These are phyloP conservation scores for Aquilaria malaccensis DNA, from an alignment of 345 rosid genomes.

Conservation along the genomic window DNA sequence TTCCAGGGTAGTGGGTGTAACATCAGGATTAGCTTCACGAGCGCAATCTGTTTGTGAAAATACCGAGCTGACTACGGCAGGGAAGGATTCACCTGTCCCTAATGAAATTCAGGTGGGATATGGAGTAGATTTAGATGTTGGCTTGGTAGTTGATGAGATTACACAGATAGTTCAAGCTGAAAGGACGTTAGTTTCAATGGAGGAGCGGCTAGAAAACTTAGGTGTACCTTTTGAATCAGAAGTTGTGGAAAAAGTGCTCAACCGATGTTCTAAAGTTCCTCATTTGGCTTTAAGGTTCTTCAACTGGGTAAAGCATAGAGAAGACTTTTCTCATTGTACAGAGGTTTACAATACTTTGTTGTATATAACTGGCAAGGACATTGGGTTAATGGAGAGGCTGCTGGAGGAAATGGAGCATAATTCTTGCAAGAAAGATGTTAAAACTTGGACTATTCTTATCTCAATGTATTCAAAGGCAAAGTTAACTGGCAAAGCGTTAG, in stretches of 20 bases:
- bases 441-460: slow-evolving; percentile 69
- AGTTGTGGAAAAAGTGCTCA: slow-evolving; percentile 66
- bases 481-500: slow-evolving; percentile 53
- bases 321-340: slow-evolving; percentile 41
- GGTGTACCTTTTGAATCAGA: slow-evolving; percentile 39
- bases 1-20: background rate
- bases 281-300: slow-evolving; percentile 66
- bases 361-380: slow-evolving; percentile 50
- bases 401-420: slow-evolving; percentile 60
- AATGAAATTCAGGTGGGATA: slow-evolving; percentile 14
- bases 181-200: slow-evolving; percentile 40
- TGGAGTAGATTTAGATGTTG: slow-evolving; percentile 28
- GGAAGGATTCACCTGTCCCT: slow-evolving; percentile 4
- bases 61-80: slow-evolving; percentile 20
- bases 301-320: slow-evolving; percentile 53
- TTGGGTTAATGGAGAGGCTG: slow-evolving; percentile 38
- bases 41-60: slow-evolving; percentile 45
- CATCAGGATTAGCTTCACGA: slow-evolving; percentile 14
- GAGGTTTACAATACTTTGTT: slow-evolving; percentile 54
- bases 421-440: slow-evolving; percentile 42
- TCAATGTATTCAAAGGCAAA: slow-evolving; percentile 54
- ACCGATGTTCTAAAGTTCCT: slow-evolving; percentile 75
- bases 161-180: slow-evolving; percentile 42
- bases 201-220: slow-evolving; percentile 44
- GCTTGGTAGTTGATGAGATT: slow-evolving; percentile 45